Conservation (phyloP, 345 rosid species). For the Pugionium cornutum region DNA sequence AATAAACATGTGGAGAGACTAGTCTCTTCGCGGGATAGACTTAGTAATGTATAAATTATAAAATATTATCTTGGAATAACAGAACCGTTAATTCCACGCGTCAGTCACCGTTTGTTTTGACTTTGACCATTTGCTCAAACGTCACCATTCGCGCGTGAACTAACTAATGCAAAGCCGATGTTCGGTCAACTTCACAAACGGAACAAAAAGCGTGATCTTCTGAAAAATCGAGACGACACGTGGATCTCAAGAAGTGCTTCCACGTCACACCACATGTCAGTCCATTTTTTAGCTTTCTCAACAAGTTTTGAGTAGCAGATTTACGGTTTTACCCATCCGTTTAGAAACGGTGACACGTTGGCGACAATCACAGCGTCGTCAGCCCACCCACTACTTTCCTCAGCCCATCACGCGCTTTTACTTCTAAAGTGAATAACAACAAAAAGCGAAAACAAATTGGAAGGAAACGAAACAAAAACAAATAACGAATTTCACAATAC, state of each 20-base stretch:
- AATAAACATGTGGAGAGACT: slow-evolving; percentile 23
- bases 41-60: not conserved
- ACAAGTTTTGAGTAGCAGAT: not conserved
- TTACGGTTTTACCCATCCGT: slow-evolving; percentile 1
- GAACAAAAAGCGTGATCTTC: slow-evolving; percentile 20
- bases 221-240: not conserved
- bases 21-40: slow-evolving; percentile 12
- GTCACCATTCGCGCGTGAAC: slow-evolving; percentile 29
- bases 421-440: slow-evolving; percentile 30
- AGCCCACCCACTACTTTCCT: slow-evolving; percentile 28
- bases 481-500: not conserved
- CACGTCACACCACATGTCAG: slow-evolving; percentile 27
- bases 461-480: no score
- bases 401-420: slow-evolving; percentile 34
- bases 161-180: slow-evolving; percentile 9
- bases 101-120: slow-evolving; percentile 26
- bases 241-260: slow-evolving; percentile 8
- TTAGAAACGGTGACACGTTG: slow-evolving; percentile 32
- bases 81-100: slow-evolving; percentile 22
- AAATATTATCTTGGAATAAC: slow-evolving; percentile 5
- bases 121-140: slow-evolving; percentile 6
- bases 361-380: slow-evolving; percentile 32
- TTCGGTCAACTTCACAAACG: slow-evolving; percentile 26
- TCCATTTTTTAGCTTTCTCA: slow-evolving; percentile 18
- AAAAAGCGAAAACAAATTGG: not conserved